Evolutionary conservation across 108 stramenopile species (phyloP).

Genomic region (Nitzschia sp.): DNA sequence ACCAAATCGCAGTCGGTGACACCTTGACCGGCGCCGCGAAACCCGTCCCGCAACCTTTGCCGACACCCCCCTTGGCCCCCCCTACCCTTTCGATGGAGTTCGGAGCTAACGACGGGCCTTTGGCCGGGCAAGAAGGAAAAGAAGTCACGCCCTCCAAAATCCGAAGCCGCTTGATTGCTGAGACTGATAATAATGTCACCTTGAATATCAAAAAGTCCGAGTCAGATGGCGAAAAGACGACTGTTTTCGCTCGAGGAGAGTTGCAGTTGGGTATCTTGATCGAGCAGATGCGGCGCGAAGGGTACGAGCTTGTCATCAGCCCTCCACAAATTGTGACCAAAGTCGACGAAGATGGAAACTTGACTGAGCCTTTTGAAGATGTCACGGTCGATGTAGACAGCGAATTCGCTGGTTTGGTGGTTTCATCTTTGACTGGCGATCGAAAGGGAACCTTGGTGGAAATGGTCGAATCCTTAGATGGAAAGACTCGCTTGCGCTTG

Average conservation of each 20-base stretch:
- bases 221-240: conserved; percentile 68
- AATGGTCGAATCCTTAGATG: conserved; percentile 67
- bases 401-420: conserved; percentile 85
- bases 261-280: conserved; percentile 97
- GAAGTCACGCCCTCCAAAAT: conserved; percentile 86
- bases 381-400: conserved; percentile 91
- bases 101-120: conserved; percentile 95
- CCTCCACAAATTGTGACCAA: conserved; percentile 91
- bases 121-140: conserved; percentile 93
- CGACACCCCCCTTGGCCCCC: conserved; percentile 91
- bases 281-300: conserved; percentile 97
- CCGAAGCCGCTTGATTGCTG: conserved; percentile 83
- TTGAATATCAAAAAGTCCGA: conserved; percentile 66
- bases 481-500: conserved; percentile 86
- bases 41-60: conserved; percentile 52
- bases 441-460: conserved; percentile 92
- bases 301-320: conserved; percentile 93
- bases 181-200: conserved; percentile 96
- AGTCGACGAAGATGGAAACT: conserved; percentile 58
- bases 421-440: conserved; percentile 85
- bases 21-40: conserved; percentile 80
- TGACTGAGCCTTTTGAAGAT: conserved; percentile 94
- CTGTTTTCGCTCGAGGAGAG: conserved; percentile 76
- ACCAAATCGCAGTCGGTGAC: conserved; percentile 84
- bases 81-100: conserved; percentile 96